These are phyloP conservation scores for Candida corydali DNA, from an alignment of 805 yeast genomes.

Conservation along the genomic window DNA sequence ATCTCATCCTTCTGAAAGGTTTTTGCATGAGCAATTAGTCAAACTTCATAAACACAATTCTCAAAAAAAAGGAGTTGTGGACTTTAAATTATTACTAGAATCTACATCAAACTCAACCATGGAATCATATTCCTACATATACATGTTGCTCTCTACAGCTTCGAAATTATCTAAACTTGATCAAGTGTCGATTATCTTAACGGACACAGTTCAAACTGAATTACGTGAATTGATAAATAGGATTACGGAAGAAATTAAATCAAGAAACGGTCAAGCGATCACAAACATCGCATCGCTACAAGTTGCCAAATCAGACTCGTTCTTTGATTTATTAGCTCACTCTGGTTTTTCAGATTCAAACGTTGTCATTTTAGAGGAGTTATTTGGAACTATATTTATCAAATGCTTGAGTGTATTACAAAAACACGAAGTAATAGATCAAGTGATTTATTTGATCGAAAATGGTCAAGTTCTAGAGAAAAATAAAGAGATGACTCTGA, in stretches of 20 bases:
- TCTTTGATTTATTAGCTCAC: constrained; percentile 21
- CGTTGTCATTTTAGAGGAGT: constrained; percentile 58
- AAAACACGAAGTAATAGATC: constrained; percentile 62
- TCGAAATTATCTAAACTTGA: constrained; percentile 59
- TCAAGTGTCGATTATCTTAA: constrained; percentile 50
- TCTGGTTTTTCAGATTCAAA: constrained; percentile 42
- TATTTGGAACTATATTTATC: constrained; percentile 67
- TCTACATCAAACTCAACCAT: constrained; percentile 22
- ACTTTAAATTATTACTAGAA: constrained; percentile 29
- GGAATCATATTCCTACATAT: constrained; percentile 52
- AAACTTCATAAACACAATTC: constrained; percentile 20
- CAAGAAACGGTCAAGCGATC: constrained; percentile 42
- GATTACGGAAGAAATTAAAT: constrained; percentile 61
- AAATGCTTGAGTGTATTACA: constrained; percentile 62
- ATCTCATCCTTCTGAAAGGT: constrained; percentile 26
- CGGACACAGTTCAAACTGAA: constrained; percentile 56
- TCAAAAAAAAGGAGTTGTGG: constrained; percentile 13
- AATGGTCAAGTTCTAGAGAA: constrained; percentile 15
- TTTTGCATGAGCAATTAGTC: constrained; percentile 26
- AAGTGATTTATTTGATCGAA: constrained; percentile 41
- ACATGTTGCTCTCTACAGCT: constrained; percentile 51
- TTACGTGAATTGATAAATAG: constrained; percentile 58
- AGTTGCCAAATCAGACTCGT: constrained; percentile 21
- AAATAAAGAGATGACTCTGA: not conserved
- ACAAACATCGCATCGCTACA: constrained; percentile 26